phyloP scores from a whole-genome alignment of 2,329 filamentous ascomycete genomes.

The Diaporthe vaccinii region DNA sequence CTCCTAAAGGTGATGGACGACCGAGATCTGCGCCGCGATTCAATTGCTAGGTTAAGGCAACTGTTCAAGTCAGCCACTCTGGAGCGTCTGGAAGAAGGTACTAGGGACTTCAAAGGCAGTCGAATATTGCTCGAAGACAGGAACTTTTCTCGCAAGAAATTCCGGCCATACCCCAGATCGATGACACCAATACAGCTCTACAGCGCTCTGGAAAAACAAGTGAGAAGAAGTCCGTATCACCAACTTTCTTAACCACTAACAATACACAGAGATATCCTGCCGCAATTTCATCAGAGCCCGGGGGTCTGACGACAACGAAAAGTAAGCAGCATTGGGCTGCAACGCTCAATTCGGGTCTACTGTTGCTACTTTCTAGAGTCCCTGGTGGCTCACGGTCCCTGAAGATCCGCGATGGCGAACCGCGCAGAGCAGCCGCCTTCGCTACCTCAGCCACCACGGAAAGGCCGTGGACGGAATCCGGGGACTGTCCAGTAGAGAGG shows the following conservation, averaged over 20 bases:
- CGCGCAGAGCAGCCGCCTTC: too few relatives aligned
- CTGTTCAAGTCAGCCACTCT: not conserved
- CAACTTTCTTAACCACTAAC: fast-evolving
- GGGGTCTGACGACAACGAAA: too few relatives aligned
- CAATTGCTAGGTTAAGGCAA: not conserved
- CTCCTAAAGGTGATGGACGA: conserved; percentile 2
- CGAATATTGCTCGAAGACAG: conserved; percentile 24
- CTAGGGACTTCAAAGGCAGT: not conserved
- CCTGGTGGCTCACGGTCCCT: too few relatives aligned
- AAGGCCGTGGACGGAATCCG: not conserved
- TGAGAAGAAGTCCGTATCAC: fast-evolving
- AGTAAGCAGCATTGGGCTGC: too few relatives aligned
- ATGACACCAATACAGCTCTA: not conserved
- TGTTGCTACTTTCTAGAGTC: too few relatives aligned
- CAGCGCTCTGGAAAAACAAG: not conserved
- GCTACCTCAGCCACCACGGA: too few relatives aligned
- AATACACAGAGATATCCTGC: not conserved
- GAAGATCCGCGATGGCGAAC: too few relatives aligned
- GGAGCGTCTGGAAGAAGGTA: not conserved
- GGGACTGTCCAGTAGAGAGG: not conserved
- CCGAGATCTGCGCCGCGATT: not conserved
- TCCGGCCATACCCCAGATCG: not conserved
- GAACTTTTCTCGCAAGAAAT: not conserved
- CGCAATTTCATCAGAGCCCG: fast-evolving
- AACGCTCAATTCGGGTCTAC: too few relatives aligned